Conservation (phyloP, 2,329 filamentous ascomycete species). For the Teratosphaeria nubilosa region DNA sequence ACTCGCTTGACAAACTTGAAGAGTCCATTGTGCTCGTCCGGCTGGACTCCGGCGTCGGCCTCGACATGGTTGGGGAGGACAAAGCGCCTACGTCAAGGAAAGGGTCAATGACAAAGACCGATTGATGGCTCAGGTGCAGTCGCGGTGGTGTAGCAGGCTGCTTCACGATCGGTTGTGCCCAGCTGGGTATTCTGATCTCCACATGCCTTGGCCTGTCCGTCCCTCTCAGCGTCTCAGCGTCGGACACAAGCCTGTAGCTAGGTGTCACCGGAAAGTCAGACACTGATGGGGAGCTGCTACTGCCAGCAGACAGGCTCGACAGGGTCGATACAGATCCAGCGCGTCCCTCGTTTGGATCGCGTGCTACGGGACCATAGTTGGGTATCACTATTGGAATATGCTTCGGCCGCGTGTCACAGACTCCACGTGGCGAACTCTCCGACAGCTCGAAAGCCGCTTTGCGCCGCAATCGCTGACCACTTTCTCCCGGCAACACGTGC, state of each 20-base stretch:
- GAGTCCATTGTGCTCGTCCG: constrained; percentile 39
- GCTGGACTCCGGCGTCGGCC: constrained; percentile 32
- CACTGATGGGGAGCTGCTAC: constrained; percentile 4
- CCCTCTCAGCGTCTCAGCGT: not conserved
- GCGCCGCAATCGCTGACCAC: not conserved
- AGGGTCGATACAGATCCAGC: constrained; percentile 6
- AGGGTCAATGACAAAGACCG: constrained; percentile 13
- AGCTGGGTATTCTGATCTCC: constrained; percentile 38
- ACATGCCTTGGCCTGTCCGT: constrained; percentile 32
- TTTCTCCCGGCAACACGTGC: not conserved
- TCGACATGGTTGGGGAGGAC: constrained; percentile 32
- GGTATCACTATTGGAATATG: constrained; percentile 37
- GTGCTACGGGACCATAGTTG: constrained; percentile 26
- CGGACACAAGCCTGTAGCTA: not conserved
- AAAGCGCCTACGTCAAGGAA: constrained; percentile 15
- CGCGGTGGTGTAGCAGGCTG: constrained; percentile 26
- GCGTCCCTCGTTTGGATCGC: constrained; percentile 3
- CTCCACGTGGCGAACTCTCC: constrained; percentile 10
- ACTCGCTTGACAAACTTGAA: constrained; percentile 31
- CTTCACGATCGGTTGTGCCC: constrained; percentile 32
- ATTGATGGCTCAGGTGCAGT: constrained; percentile 8
- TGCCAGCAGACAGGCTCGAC: constrained; percentile 2
- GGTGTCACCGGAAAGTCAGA: not conserved
- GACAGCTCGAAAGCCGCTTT: constrained; percentile 9
- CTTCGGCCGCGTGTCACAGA: constrained; percentile 24